Base-by-base conservation (phyloP, 2,329 filamentous ascomycete genomes). In the Paraphoma sp. region DNA sequence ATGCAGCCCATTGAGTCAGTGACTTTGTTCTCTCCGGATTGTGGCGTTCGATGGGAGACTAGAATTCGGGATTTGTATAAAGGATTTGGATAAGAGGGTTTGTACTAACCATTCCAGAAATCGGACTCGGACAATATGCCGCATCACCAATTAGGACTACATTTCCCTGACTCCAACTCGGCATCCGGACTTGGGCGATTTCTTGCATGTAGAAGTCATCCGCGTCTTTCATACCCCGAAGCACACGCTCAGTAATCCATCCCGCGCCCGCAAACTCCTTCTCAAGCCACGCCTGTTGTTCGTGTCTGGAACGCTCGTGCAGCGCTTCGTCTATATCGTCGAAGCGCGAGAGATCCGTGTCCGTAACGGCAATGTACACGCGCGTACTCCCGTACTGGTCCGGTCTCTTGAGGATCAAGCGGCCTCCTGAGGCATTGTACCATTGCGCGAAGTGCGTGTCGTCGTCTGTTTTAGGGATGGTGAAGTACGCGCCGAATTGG, bases 181-280 rank as follows among this genome's bases (percentile, higher is more conserved):
- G 58, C 59, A 80, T 70, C 45, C 73, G 75, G 44, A 80, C 71
- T 45, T 79, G 75, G 6, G 70, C 76, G n/a, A 78, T 64, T 16
- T 78, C 73, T 30, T 80, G 74, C 55, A 76, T 78, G 63, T 83
- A 83, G 60, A 81, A 82, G 52, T 83, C 77, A 0, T 78, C 63
- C 0, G 75, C 65, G 1, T 63, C 66, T 29, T 73, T 64, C 77
- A 83, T 79, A 1, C 65, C 78, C 7, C 71, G 57, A 0, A 82
- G 46, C 2, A 79, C 65, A 0, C 76, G 69, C 2, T 76, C 67
- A 0, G 64, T 62, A 53, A 78, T 59, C 72, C 77, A 81, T 1
- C 79, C 79, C 0, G 72, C 74, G n/a, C 69, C 74, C 1, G 64
- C 54, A 38, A 77, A 80, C 6, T 67, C 59, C 3, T 58, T 60